These are phyloP conservation scores for Tetratostichococcus sp. DNA, from an alignment of 139 green algal species.

Conservation along the genomic window DNA sequence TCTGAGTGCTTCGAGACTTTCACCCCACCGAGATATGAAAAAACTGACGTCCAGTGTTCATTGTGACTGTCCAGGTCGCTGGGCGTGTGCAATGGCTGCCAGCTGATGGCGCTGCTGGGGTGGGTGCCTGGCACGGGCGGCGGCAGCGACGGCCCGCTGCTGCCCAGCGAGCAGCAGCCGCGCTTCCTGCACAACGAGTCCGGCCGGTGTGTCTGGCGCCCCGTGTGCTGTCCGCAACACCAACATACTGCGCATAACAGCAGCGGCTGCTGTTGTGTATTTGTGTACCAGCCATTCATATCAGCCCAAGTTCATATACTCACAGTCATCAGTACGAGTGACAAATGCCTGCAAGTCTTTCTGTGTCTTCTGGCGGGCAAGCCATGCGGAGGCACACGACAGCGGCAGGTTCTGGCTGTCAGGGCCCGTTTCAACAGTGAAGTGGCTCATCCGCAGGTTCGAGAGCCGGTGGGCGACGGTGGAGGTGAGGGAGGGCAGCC, in stretches of 20 bases:
- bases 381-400: too few relatives aligned
- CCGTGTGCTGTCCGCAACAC: too few relatives aligned
- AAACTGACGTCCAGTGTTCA: too few relatives aligned
- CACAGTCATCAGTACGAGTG: too few relatives aligned
- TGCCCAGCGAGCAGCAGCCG: slow-evolving; percentile 78
- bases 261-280: too few relatives aligned
- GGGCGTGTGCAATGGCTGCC: slow-evolving; percentile 98
- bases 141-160: slow-evolving; percentile 15
- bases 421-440: neutral
- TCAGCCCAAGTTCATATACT: too few relatives aligned
- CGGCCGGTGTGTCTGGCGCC: slow-evolving; percentile 21
- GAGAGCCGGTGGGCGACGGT: slow-evolving; percentile 80
- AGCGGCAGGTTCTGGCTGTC: neutral
- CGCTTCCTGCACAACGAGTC: slow-evolving; percentile 95
- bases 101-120: slow-evolving; percentile 98
- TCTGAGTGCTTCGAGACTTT: too few relatives aligned
- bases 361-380: too few relatives aligned
- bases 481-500: slow-evolving; percentile 67
- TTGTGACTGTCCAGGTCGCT: slow-evolving; percentile 72
- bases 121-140: slow-evolving; percentile 79
- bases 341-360: too few relatives aligned
- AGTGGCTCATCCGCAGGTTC: slow-evolving; percentile 57
- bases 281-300: too few relatives aligned
- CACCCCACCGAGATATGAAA: too few relatives aligned
- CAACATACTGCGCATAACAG: too few relatives aligned